These are phyloP conservation scores for Dothidotthia symphoricarpi DNA, from an alignment of 2,329 filamentous ascomycete genomes.

Conservation along the genomic window DNA sequence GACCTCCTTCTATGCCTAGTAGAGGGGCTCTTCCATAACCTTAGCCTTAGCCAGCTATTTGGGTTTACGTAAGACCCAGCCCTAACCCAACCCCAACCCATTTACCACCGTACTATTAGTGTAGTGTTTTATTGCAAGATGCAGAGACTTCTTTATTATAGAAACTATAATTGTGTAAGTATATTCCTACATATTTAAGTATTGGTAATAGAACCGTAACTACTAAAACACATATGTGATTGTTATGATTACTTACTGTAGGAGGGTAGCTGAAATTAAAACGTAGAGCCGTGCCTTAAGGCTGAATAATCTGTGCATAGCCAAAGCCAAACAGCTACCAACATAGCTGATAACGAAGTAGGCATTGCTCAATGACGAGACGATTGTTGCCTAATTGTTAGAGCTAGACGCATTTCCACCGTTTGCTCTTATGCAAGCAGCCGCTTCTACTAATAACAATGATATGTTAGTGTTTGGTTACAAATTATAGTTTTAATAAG, in stretches of 20 bases:
- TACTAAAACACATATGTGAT: conserved; percentile 29
- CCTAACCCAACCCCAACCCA: too few relatives aligned
- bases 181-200: too few relatives aligned
- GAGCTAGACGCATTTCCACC: conserved; percentile 19
- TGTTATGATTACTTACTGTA: conserved; percentile 29
- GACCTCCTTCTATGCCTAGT: too few relatives aligned
- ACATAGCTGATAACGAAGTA: conserved; percentile 6
- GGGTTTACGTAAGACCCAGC: too few relatives aligned
- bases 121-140: too few relatives aligned
- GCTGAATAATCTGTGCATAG: conserved; percentile 19
- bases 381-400: conserved; percentile 26
- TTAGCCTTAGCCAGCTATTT: too few relatives aligned
- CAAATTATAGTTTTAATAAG: conserved; percentile 16
- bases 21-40: too few relatives aligned
- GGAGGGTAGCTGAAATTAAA: conserved; percentile 12
- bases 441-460: conserved; percentile 27
- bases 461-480: conserved; percentile 12
- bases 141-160: too few relatives aligned
- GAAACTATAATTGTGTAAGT: too few relatives aligned
- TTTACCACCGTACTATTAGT: too few relatives aligned
- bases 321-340: conserved; percentile 9
- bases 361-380: conserved; percentile 9
- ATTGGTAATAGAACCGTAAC: too few relatives aligned
- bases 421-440: conserved; percentile 12
- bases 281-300: conserved; percentile 15